Evolutionary conservation across 176 grass and related monocot species (phyloP), one percentile per base, ranked within the genome.

Genomic region (Aegilops longissima): DNA sequence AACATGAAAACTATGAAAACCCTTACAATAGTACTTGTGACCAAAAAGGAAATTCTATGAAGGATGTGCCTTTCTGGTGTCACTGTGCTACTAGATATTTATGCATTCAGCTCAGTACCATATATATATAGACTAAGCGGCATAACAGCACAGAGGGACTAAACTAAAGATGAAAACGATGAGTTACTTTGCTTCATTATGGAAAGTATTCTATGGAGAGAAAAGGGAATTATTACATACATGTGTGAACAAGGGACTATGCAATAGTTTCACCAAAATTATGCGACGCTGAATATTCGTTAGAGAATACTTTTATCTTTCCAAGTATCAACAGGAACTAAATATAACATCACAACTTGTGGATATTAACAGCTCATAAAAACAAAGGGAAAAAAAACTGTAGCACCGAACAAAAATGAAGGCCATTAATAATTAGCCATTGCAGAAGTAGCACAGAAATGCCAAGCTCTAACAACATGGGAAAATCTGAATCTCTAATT

Each of bases 1-100:
- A 86, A 65, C 56, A 83, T 6, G 33, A 30, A 73, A 80, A 63
- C 31, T 80, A 58, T 1, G 24, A 23, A 78, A 70, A 25, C 68
- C 17, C 23, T 9, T 33, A 75, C 12, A 12, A 63, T 63, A 42
- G 51, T 54, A 27, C 54, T 47, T 77, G 31, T 61, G 31, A 24
- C 27, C 13, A 65, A 27, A 71, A 84, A 5, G 27, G 39, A 39
- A 31, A 66, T 25, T 35, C 6, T 52, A 9, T 24, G 40, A 66
- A 66, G 71, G 8, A 24, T 47, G 12, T 2, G 33, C 27, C 58
- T 76, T 76, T 84, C 25, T 66, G 82, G 24, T 35, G 20, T 36
- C 27, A 34, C 13, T 64, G 12, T 24, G 8, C 72, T 29, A 44
- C 12, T 67, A 54, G 14, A 85, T 49, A 52, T 66, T 52, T 24